These are phyloP conservation scores for Monosporascus sp. DNA, from an alignment of 2,329 filamentous ascomycete species.

Conservation along the genomic window DNA sequence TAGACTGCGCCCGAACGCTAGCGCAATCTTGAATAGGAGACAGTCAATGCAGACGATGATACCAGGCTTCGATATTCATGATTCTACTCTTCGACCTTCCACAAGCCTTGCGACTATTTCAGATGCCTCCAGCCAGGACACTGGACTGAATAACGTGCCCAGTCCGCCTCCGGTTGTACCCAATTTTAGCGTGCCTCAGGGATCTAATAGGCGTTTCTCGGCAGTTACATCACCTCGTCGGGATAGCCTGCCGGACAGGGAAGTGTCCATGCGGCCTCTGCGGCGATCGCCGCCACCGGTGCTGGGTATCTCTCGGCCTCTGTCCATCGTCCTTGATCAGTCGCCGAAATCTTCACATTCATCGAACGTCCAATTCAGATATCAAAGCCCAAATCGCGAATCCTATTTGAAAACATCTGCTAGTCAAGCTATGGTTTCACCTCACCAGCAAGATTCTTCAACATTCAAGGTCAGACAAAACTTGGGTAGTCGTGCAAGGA, in stretches of 20 bases:
- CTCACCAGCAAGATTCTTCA: background rate
- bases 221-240: conserved; percentile 25
- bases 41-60: conserved; percentile 46
- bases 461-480: background rate
- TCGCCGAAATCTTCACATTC: conserved; percentile 33
- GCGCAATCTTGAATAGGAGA: conserved; percentile 45
- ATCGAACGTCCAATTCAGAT: conserved; percentile 6
- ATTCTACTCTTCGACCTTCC: conserved; percentile 20
- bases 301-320: conserved; percentile 42
- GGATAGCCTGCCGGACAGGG: conserved; percentile 13
- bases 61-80: conserved; percentile 36
- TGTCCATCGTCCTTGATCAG: conserved; percentile 51
- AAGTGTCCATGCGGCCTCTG: conserved; percentile 17
- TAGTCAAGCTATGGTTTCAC: background rate
- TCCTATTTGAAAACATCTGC: background rate
- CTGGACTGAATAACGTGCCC: conserved; percentile 17
- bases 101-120: conserved; percentile 14
- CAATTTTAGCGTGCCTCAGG: conserved; percentile 50
- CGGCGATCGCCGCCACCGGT: conserved; percentile 41
- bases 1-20: conserved; percentile 46
- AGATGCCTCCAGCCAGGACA: conserved; percentile 13
- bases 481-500: background rate
- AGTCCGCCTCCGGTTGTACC: conserved; percentile 29
- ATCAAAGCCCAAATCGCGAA: background rate
- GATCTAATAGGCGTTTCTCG: conserved; percentile 41